Conservation (phyloP, 2,329 filamentous ascomycete species). For the Claviceps citrina region DNA sequence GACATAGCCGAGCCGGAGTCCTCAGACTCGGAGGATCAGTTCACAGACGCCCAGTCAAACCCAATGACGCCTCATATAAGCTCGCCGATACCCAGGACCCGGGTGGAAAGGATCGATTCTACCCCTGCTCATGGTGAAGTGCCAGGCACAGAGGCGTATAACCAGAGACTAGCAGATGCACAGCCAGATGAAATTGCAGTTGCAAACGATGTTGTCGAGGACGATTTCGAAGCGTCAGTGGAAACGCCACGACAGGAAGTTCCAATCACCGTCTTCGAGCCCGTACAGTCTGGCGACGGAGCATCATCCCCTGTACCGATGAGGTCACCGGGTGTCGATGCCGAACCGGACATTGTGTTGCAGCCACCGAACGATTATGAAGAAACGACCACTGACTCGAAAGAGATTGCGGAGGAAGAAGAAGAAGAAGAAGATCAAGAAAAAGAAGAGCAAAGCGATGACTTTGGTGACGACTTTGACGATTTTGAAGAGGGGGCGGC, state of each 20-base stretch:
- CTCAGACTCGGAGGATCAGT: conserved; percentile 55
- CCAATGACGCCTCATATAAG: conserved; percentile 25
- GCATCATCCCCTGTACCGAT: background rate
- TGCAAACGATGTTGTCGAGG: conserved; percentile 16
- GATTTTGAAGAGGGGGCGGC: conserved; percentile 46
- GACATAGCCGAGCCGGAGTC: conserved; percentile 23
- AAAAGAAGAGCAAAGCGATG: conserved; percentile 19
- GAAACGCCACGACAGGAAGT: conserved; percentile 10
- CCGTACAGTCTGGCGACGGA: background rate
- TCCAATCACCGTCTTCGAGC: conserved; percentile 33
- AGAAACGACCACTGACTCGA: background rate
- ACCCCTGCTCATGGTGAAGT: conserved; percentile 40
- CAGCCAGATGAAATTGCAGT: conserved; percentile 45
- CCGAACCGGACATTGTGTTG: conserved; percentile 36
- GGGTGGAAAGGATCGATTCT: conserved; percentile 43
- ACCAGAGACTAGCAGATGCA: conserved; percentile 40
- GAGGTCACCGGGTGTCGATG: conserved; percentile 25
- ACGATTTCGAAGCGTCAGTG: conserved; percentile 12
- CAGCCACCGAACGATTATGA: background rate
- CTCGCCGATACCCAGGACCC: conserved; percentile 42
- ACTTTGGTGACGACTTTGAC: conserved; percentile 46
- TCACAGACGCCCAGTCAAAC: conserved; percentile 48
- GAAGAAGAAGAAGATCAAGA: background rate
- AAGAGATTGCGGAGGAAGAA: background rate
- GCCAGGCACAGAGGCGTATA: conserved; percentile 43